phyloP scores from a whole-genome alignment of 2,329 filamentous ascomycete species.

The Stagonosporopsis vannaccii region DNA sequence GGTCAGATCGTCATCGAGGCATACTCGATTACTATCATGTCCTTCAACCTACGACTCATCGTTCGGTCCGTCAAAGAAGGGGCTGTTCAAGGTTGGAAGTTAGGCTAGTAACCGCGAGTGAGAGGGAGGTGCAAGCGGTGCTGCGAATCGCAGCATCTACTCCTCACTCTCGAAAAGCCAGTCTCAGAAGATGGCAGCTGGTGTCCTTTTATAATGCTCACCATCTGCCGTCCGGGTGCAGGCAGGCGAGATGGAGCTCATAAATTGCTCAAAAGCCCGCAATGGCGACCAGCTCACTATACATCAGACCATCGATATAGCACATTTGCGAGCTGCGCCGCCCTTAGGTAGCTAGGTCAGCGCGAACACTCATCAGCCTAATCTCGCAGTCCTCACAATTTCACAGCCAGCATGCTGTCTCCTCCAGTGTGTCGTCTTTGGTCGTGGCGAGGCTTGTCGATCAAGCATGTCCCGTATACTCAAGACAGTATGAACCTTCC shows the following conservation, averaged over 20 bases:
- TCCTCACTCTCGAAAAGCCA: background rate
- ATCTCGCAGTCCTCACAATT: background rate
- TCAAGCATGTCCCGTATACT: background rate
- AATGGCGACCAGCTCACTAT: background rate
- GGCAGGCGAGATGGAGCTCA: background rate
- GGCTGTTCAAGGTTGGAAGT: background rate
- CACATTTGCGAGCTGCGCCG: background rate
- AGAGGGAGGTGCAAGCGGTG: background rate
- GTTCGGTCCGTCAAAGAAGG: background rate
- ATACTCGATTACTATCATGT: background rate
- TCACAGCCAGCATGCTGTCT: background rate
- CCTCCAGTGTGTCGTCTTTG: background rate
- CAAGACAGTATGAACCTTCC: background rate
- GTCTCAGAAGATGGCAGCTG: background rate
- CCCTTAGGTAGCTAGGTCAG: background rate
- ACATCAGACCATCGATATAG: background rate
- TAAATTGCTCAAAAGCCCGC: slow-evolving; percentile 11
- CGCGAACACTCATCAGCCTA: background rate
- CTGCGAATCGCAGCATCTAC: background rate
- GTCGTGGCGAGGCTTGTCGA: background rate
- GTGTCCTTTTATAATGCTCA: slow-evolving; percentile 1
- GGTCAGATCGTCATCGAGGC: background rate
- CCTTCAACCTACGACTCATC: background rate
- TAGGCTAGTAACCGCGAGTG: background rate
- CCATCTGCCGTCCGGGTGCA: background rate